A percentile compares a stretch with the other conserved stretches of the same genome.
Conservation (phyloP, 2,329 filamentous ascomycete species). For the Sporothrix variecibatus region DNA sequence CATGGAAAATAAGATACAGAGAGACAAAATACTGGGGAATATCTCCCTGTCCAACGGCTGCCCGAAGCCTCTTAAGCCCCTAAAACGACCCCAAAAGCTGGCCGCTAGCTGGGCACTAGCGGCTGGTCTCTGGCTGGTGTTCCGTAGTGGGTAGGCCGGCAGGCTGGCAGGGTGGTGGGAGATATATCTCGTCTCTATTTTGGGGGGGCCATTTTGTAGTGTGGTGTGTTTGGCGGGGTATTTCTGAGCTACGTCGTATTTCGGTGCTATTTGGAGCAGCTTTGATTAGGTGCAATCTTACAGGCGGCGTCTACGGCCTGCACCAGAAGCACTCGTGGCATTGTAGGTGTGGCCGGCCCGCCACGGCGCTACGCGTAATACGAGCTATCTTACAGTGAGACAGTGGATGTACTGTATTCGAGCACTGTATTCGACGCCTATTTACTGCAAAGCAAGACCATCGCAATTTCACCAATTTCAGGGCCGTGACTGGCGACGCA, state of each 20-base stretch:
- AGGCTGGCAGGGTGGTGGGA: no score
- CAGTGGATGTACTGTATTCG: background rate
- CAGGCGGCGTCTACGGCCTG: conserved; percentile 2
- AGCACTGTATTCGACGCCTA: background rate
- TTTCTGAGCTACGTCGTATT: background rate
- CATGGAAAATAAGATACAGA: background rate
- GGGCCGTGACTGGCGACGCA: background rate
- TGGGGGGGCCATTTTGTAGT: background rate
- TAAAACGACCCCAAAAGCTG: background rate
- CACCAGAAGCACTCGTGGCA: background rate
- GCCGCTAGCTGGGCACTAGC: conserved; percentile 3
- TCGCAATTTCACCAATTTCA: background rate
- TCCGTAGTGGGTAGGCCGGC: background rate
- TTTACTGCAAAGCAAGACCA: background rate
- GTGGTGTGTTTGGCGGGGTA: conserved; percentile 8
- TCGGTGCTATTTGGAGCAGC: conserved; percentile 1
- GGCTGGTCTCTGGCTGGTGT: background rate
- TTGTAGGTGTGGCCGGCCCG: background rate
- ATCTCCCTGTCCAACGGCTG: background rate
- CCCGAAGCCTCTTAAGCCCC: background rate
- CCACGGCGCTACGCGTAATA: conserved; percentile 15
- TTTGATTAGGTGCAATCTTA: conserved; percentile 22
- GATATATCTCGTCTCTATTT: no score
- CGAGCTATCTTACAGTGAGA: background rate
- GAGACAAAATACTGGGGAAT: conserved; percentile 12